Base-by-base conservation (phyloP, 495 filamentous ascomycete genomes). In the Penicillium silybi region DNA sequence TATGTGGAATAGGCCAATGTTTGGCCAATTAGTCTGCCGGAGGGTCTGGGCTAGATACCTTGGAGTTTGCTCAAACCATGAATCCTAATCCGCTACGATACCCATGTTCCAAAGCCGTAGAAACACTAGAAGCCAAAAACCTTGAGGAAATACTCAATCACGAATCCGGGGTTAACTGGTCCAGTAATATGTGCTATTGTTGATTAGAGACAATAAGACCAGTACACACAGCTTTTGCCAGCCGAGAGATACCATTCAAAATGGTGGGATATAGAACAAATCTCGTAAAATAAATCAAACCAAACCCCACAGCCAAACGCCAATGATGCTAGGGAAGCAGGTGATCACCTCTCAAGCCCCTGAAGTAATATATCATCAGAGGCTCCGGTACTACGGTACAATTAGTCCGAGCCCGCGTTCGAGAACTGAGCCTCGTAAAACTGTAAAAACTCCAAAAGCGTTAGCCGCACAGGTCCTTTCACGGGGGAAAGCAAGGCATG, bases 381-480 rank as follows among this genome's bases (percentile, higher is more conserved):
- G 16, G 6, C 34, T 25, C 35, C 45, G 51, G 51, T 22, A 27
- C 37, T 35, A 42, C 22, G 2, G 16, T 32, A 19, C 18, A 50
- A 25, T 69, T 45, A 73, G 50, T 69, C 62, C 27, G 67, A 53
- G 23, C 71, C 69, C 5, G 69, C 66, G 49, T 65, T 71, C 16
- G 70, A 66, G 47, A 76, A 75, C 50, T 76, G 70, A 10, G 67
- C 65, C 25, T 63, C 63, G 45, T 78, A 75, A 52, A 69, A 74
- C 70, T 77, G 65, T 63, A 74, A 45, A 44, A 75, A 68, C 70
- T 75, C 70, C 64, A 58, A 42, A 11, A 61, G 35, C 59, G 64
- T 72, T 61, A 75, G 70, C 53, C 34, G 26, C 32, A 57, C 22
- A 37, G 41, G 10, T 19, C 16, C 16, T 45, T 49, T 43, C 46